A percentile compares a stretch with the other conserved stretches of the same genome.
These are phyloP conservation scores for Pelargonium citronellum DNA, from an alignment of 441 rosid genomes.

Conservation along the genomic window DNA sequence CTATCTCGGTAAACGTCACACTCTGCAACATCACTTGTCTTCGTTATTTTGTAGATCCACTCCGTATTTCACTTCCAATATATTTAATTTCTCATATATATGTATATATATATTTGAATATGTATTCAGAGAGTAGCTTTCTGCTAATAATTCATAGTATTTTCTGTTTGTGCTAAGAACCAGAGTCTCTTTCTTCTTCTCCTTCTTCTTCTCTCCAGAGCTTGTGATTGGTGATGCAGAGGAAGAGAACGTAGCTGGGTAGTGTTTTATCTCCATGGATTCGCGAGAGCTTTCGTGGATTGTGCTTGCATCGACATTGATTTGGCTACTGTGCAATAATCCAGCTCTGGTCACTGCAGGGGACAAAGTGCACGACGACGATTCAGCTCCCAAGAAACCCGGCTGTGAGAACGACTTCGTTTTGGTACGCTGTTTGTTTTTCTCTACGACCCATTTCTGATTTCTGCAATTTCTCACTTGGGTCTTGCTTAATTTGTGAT, in stretches of 20 bases:
- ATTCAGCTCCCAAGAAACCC: constrained; percentile 88
- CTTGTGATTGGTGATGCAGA: constrained; percentile 28
- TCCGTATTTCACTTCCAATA: no score
- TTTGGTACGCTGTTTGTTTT: constrained; percentile 45
- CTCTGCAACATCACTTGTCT: no score
- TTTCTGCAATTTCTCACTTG: constrained; percentile 24
- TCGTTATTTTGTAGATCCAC: no score
- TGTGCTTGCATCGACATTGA: constrained; percentile 29
- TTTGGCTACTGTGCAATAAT: constrained; percentile 38
- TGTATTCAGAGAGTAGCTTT: no score
- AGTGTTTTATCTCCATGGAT: constrained; percentile 48
- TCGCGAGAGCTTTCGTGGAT: constrained; percentile 33
- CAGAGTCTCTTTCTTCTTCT: background rate
- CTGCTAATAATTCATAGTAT: no score
- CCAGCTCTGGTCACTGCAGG: constrained; percentile 58
- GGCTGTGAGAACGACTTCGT: constrained; percentile 95
- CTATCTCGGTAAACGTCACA: no score
- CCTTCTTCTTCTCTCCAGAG: constrained; percentile 11
- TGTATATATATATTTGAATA: no score
- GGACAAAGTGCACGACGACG: constrained; percentile 84
- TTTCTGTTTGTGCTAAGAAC: no score
- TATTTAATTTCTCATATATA: no score
- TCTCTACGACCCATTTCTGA: constrained; percentile 23
- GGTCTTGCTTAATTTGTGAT: constrained; percentile 22
- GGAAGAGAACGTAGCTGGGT: constrained; percentile 22